Evolutionary conservation across 495 filamentous ascomycete genomes (phyloP), one percentile per base, ranked within the genome.

Genomic region (Ascodesmis nigricans): DNA sequence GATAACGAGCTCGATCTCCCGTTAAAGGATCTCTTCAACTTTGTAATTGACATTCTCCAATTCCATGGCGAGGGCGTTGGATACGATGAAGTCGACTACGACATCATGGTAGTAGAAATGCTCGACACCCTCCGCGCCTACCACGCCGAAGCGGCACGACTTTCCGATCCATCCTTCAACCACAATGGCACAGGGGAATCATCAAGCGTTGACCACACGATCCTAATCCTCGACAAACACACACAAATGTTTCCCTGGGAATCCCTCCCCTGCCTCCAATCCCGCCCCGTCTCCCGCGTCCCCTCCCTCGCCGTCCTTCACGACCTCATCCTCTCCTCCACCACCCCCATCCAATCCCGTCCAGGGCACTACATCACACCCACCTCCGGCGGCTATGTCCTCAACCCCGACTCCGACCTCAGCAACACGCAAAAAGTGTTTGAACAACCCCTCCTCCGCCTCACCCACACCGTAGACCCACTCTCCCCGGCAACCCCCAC

Each of bases 31-130:
- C 57, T 97, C 30, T 64, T 97, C 0, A 92, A 92, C 53, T 95
- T 93, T 47, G 78, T 95, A 5, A 72, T 95, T 3, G 87, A 97
- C 50, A 83, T 95, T 31, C 58, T 95, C 18, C 90, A 95, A 55
- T 97, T 95, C 55, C 78, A 90, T 42, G 87, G 87, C 1, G 87
- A 97, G 55, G 67, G 72, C 20, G 95, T 95, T 53, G 87, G 90
- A 1, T 93, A 92, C 57, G 90, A 95, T 49, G 87, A 97, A 57
- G 75, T 97, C 45, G 83, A 97, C 51, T 84, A 92, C 43, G 87
- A 97, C 47, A 28, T 61, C 33, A 81, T 93, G 63, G 69, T 76
- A 10, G 61, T 93, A 11, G 80, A 87, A 24, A 78, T 76, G 1
- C 63, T 73, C 4, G 80, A 90, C 51, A 78, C 80, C 3, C 56